Conservation (phyloP, 2,329 filamentous ascomycete genomes). For the Beauveria sp. region DNA sequence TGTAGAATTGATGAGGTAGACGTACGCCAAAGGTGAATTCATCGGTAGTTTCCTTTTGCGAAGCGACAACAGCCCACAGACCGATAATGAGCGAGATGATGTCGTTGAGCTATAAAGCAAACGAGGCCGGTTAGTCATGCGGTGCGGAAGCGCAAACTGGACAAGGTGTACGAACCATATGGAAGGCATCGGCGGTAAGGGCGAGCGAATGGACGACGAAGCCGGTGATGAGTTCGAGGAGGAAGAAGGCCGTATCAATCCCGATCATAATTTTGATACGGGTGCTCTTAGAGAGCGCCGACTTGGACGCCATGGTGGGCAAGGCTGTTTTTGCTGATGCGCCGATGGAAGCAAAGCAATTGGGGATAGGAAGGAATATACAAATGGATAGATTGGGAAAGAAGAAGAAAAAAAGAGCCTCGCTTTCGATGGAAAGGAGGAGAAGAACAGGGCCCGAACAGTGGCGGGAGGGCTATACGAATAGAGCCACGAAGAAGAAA, state of each 20-base stretch:
- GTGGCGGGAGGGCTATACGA: neutral
- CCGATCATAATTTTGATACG: conserved; percentile 88
- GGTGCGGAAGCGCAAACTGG: neutral
- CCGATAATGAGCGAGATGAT: conserved; percentile 90
- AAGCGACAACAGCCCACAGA: conserved; percentile 88
- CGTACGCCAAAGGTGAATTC: conserved; percentile 90
- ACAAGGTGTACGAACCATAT: conserved; percentile 62
- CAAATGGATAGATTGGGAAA: neutral
- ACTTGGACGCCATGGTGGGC: conserved; percentile 30
- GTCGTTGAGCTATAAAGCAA: conserved; percentile 68
- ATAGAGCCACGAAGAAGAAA: neutral
- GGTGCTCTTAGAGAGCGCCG: conserved; percentile 87
- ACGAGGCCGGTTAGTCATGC: conserved; percentile 10
- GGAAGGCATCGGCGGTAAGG: conserved; percentile 92
- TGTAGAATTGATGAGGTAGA: conserved; percentile 15
- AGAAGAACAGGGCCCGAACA: neutral
- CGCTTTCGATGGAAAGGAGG: neutral
- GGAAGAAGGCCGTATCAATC: conserved; percentile 85
- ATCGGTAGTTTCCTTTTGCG: conserved; percentile 76
- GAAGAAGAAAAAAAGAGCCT: neutral
- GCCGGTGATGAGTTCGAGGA: conserved; percentile 79
- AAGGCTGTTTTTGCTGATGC: conserved; percentile 4
- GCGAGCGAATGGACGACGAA: conserved; percentile 87
- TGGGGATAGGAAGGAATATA: neutral
- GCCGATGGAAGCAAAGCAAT: neutral